Conservation (phyloP, 805 yeast genomes). For the Yarrowia alimentaria region DNA sequence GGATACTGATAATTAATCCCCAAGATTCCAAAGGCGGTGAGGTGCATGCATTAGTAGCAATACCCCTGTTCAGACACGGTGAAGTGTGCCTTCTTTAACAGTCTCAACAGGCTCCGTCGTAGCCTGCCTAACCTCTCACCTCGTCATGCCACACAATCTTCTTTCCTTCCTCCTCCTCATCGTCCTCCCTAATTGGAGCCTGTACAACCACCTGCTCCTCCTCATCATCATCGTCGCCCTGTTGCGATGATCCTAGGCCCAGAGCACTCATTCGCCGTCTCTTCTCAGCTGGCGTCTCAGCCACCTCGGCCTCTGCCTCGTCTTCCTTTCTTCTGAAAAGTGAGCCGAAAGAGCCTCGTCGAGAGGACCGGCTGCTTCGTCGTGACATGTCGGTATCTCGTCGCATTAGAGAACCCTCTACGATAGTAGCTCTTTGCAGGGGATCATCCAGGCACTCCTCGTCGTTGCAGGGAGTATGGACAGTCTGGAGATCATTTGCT, state of each 20-base stretch:
- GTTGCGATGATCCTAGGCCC: slow-evolving; percentile 7
- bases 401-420: slow-evolving; percentile 10
- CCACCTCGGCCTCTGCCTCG: too few species aligned
- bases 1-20: too few species aligned
- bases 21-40: too few species aligned
- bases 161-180: slow-evolving; percentile 27
- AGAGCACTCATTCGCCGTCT: slow-evolving; percentile 25
- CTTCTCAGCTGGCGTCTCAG: slow-evolving; percentile 27
- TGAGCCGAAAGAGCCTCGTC: slow-evolving; percentile 15
- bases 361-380: slow-evolving; percentile 13
- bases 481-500: slow-evolving; percentile 4
- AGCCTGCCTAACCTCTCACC: slow-evolving; percentile 3
- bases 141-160: slow-evolving; percentile 2
- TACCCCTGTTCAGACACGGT: too few species aligned
- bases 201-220: slow-evolving; percentile 21
- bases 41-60: too few species aligned
- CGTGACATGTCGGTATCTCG: slow-evolving; percentile 6
- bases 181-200: slow-evolving; percentile 28
- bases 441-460: slow-evolving; percentile 21
- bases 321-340: too few species aligned
- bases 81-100: too few species aligned
- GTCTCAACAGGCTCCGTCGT: too few species aligned
- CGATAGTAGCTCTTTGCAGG: slow-evolving; percentile 16
- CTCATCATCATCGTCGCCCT: slow-evolving; percentile 9
- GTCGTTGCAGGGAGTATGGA: slow-evolving; percentile 19